Evolutionary conservation across 345 rosid genomes (phyloP).

Genomic region (Gossypium thurberi): DNA sequence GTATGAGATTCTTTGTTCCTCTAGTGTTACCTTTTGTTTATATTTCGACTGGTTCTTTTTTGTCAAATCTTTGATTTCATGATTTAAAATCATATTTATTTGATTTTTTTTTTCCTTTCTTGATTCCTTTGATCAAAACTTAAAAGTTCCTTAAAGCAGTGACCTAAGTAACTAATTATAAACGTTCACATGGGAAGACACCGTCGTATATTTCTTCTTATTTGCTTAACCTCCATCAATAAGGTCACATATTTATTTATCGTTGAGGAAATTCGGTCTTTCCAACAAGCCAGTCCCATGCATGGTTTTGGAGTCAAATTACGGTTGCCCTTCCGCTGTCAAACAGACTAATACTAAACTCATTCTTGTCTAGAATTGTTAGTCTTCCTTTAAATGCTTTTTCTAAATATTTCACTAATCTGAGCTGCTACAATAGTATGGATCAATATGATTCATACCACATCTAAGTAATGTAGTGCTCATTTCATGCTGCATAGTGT

Average conservation of each 20-base stretch:
- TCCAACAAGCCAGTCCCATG: background rate
- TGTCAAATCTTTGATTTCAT: conserved; percentile 5
- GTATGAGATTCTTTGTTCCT: conserved; percentile 23
- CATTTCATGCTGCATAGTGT: too few relatives aligned
- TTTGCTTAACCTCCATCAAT: background rate
- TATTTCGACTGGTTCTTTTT: background rate
- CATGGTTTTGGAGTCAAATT: background rate
- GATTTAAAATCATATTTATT: background rate
- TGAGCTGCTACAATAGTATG: background rate
- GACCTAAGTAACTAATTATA: background rate
- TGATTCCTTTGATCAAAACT: background rate
- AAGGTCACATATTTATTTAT: background rate
- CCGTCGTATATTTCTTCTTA: too few relatives aligned
- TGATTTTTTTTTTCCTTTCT: background rate
- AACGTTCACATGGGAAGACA: background rate
- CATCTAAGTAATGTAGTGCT: background rate
- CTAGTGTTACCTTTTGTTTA: background rate
- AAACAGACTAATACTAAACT: background rate
- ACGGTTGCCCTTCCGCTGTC: background rate
- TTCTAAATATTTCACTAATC: background rate
- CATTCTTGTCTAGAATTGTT: background rate
- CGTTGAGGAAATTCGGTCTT: background rate
- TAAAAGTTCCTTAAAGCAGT: background rate
- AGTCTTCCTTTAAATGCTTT: background rate
- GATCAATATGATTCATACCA: background rate